phyloP scores from a whole-genome alignment of 805 yeast species.

The Myxozyma vanderwaltii region DNA sequence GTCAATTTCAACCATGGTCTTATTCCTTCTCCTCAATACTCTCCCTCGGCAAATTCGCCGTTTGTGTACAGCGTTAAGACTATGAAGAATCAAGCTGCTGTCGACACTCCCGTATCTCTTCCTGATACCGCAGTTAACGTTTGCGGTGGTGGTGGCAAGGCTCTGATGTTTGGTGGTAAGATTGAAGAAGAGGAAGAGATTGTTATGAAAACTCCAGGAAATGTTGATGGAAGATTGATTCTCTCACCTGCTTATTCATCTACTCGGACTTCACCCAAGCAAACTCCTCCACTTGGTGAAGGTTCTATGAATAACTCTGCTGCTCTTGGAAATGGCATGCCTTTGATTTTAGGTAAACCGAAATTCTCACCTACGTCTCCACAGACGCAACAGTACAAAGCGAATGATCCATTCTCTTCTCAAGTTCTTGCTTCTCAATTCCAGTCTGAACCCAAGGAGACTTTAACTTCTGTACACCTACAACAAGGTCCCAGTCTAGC shows the following conservation, averaged over 20 bases:
- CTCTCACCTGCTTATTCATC: background rate
- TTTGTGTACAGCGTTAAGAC: constrained; percentile 14
- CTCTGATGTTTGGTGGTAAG: background rate
- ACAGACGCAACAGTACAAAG: background rate
- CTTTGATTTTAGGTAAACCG: constrained; percentile 1
- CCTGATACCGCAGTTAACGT: background rate
- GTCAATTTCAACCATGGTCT: background rate
- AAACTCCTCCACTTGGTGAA: background rate
- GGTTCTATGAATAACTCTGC: background rate
- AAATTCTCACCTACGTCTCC: background rate
- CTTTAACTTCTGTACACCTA: constrained; percentile 3
- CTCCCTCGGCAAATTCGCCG: constrained; percentile 14
- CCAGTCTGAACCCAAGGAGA: constrained; percentile 11
- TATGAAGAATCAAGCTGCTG: background rate
- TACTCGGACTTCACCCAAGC: background rate
- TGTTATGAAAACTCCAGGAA: constrained; percentile 14
- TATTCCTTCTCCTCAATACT: constrained; percentile 18
- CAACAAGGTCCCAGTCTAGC: constrained; percentile 1
- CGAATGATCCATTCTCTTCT: background rate
- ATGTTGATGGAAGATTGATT: background rate
- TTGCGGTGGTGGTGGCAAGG: constrained; percentile 1
- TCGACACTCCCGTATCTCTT: constrained; percentile 12
- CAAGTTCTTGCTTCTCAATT: constrained; percentile 5
- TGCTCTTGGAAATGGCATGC: background rate
- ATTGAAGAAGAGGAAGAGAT: constrained; percentile 7